phyloP scores from a whole-genome alignment of 306 rosid species.

The Morella rubra region DNA sequence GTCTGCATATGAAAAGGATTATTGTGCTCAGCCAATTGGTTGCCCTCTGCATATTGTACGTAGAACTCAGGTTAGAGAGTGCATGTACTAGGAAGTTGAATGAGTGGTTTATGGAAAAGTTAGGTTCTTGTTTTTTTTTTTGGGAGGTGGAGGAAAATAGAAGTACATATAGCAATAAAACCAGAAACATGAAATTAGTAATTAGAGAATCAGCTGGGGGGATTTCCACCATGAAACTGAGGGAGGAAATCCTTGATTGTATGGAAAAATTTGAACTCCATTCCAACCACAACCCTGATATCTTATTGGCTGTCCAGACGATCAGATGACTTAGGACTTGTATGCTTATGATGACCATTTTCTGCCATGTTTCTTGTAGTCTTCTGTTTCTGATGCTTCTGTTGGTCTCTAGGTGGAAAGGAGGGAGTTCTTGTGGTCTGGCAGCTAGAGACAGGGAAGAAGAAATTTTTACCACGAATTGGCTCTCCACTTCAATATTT shows the following conservation, averaged over 20 bases:
- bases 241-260: too few species aligned
- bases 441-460: constrained; percentile 89
- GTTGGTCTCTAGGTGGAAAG: constrained; percentile 64
- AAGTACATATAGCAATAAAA: too few species aligned
- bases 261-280: background rate
- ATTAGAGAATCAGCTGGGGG: too few species aligned
- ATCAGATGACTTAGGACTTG: constrained; percentile 14
- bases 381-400: constrained; percentile 24
- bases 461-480: constrained; percentile 75
- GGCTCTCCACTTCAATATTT: constrained; percentile 87
- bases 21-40: background rate
- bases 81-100: constrained; percentile 9
- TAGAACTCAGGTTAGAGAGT: background rate
- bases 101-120: background rate
- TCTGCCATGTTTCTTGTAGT: constrained; percentile 3
- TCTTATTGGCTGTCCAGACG: background rate
- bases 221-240: too few species aligned
- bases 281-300: constrained; percentile 9
- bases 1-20: background rate
- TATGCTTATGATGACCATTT: background rate
- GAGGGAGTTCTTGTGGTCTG: constrained; percentile 97
- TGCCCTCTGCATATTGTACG: constrained; percentile 1
- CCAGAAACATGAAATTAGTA: too few species aligned
- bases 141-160: background rate
- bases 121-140: background rate